phyloP scores from a whole-genome alignment of 805 yeast species.

The Metschnikowia cubensis region DNA sequence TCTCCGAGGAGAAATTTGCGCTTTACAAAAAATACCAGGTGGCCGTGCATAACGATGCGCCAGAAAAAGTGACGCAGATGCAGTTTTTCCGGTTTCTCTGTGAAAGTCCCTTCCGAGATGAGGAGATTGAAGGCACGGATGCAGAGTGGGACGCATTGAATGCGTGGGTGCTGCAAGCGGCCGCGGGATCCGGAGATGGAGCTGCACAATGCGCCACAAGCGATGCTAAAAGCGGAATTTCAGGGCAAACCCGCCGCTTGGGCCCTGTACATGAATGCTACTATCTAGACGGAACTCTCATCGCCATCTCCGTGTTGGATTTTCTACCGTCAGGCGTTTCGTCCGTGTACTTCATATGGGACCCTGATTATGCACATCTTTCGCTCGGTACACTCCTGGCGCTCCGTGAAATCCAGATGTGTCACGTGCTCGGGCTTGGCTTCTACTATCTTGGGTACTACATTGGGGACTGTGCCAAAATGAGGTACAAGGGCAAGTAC shows the following conservation, averaged over 20 bases:
- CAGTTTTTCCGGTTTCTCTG: constrained; percentile 69
- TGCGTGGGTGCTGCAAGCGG: constrained; percentile 31
- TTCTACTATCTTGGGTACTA: constrained; percentile 80
- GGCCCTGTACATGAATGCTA: constrained; percentile 83
- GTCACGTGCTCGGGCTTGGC: constrained; percentile 41
- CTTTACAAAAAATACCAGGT: constrained; percentile 67
- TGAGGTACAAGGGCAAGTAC: constrained; percentile 75
- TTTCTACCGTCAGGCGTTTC: constrained; percentile 73
- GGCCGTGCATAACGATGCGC: constrained; percentile 61
- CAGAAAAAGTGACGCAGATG: constrained; percentile 37
- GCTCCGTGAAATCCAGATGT: constrained; percentile 59
- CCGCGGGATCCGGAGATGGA: constrained; percentile 14
- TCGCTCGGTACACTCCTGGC: constrained; percentile 79
- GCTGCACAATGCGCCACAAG: constrained; percentile 6
- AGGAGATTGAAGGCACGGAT: constrained; percentile 21
- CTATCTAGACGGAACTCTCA: constrained; percentile 55
- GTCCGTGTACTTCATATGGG: constrained; percentile 85
- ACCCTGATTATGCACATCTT: constrained; percentile 66
- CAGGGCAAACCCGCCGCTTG: constrained; percentile 15
- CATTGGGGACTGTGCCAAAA: constrained; percentile 73
- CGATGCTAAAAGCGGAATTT: neutral
- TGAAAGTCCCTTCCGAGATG: constrained; percentile 51
- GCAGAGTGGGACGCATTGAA: constrained; percentile 41
- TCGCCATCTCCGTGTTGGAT: constrained; percentile 77
- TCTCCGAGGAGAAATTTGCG: constrained; percentile 54